Base-by-base conservation (phyloP, 768 basidiomycete genomes). In the Infundibulicybe gibba region DNA sequence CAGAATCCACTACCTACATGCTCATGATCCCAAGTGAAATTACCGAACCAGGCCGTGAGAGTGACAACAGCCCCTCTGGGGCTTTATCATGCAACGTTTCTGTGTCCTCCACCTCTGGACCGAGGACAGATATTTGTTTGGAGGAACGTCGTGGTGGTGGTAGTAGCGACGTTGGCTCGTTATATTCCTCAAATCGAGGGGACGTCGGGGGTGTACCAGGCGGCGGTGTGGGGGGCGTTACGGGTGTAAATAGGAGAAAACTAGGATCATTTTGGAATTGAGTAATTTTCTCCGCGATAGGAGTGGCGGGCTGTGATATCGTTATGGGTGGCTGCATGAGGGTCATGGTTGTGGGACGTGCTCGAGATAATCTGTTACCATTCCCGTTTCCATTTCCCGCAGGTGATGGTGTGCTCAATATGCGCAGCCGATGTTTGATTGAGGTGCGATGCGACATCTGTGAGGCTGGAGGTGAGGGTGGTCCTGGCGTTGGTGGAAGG, bases 221-320 rank as follows among this genome's bases (percentile, higher is more conserved):
- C 19, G 63, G 62, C 13, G 65, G 55, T 19, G 67, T 59, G 16
- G 61, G 51, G 13, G 73, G 69, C 43, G 72, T 67, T 16, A 68
- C 63, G 1, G 80, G 76, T 1, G 76, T 73, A 21, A 74, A 60
- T 43, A 81, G 66, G 20, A 87, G 66, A 57, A 88, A 88, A 57
- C 77, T 80, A 21, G 78, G 73, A 50, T 87, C 78, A 40, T 81
- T 74, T 44, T 65, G 66, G 48, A 67, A 64, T 20, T 59, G 48
- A 13, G 72, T 73, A 50, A 85, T 87, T 41, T 77, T 85, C 56
- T 83, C 84, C 9, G 79, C 81, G 17, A 85, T 80, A n/a, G 79
- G 80, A n/a, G 77, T 76, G 5, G 61, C 48, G 11, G 73, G 74
- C 17, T 68, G 58, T 25, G 69, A 65, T 25, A 34, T 33, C 2